Conservation (phyloP, 2,329 filamentous ascomycete species). For the Fusarium hostae region DNA sequence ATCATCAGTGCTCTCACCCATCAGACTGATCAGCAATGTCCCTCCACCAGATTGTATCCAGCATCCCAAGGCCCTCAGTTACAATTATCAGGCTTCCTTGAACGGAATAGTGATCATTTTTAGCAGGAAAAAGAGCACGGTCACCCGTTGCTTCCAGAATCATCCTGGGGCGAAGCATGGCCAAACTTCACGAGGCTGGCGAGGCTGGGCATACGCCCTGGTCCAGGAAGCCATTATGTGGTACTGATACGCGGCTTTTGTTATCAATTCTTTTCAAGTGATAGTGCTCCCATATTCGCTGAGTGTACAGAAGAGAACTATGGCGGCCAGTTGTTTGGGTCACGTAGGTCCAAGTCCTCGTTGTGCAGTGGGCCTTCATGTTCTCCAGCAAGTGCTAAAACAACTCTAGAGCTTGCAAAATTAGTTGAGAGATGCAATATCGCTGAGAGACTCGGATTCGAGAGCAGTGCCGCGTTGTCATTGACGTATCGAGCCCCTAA, state of each 20-base stretch:
- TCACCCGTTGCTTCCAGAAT: background rate
- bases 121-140: background rate
- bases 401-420: background rate
- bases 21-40: background rate
- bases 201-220: background rate
- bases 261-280: background rate
- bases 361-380: background rate
- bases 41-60: background rate
- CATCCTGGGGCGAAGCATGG: background rate
- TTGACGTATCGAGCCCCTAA: conserved; percentile 17
- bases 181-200: background rate
- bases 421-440: conserved; percentile 12
- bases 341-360: background rate
- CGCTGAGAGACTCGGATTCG: background rate
- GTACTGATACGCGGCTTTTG: background rate
- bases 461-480: conserved; percentile 9
- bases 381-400: background rate
- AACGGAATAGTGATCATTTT: background rate
- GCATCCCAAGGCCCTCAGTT: background rate
- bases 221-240: conserved; percentile 6
- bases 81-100: background rate
- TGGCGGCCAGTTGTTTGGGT: background rate
- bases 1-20: conserved; percentile 8
- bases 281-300: conserved; percentile 13
- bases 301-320: conserved; percentile 9